A percentile compares a stretch with the other conserved stretches of the same genome.
phyloP scores from a whole-genome alignment of 306 rosid species.

The Prinsepia uniflora region DNA sequence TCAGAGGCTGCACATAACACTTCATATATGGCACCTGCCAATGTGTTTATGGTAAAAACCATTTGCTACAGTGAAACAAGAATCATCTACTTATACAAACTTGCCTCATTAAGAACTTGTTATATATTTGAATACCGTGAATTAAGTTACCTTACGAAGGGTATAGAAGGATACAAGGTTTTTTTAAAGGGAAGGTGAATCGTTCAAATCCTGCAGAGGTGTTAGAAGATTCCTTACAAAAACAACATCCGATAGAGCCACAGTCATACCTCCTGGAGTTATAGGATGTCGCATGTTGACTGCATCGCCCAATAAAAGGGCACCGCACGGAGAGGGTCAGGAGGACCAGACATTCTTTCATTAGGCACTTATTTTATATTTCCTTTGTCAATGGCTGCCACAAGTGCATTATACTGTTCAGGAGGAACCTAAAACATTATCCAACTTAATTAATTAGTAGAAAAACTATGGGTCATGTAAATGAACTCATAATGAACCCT shows the following conservation, averaged over 20 bases:
- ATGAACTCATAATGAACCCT: not conserved
- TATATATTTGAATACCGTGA: no score
- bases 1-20: conserved; percentile 48
- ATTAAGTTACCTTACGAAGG: conserved; percentile 36
- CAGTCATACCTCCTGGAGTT: conserved; percentile 31
- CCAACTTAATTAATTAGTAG: not conserved
- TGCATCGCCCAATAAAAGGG: conserved; percentile 32
- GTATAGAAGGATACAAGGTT: conserved; percentile 52
- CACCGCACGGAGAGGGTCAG: conserved; percentile 16
- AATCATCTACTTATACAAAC: not conserved
- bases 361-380: conserved; percentile 22
- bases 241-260: conserved; percentile 40
- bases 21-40: conserved; percentile 30
- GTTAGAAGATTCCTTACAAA: conserved; percentile 44
- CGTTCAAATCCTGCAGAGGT: conserved; percentile 38
- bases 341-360: conserved; percentile 24
- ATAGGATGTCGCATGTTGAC: conserved; percentile 30
- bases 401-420: conserved; percentile 16
- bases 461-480: not conserved
- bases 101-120: not conserved
- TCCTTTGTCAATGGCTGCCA: conserved; percentile 24
- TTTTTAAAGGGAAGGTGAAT: conserved; percentile 42
- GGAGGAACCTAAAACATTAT: conserved; percentile 23
- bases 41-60: conserved; percentile 52
- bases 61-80: conserved; percentile 42